Percentiles rank a stretch among this genome's conserved stretches.
These are phyloP conservation scores for Linum lewisii DNA, from an alignment of 345 rosid genomes.

Conservation along the genomic window DNA sequence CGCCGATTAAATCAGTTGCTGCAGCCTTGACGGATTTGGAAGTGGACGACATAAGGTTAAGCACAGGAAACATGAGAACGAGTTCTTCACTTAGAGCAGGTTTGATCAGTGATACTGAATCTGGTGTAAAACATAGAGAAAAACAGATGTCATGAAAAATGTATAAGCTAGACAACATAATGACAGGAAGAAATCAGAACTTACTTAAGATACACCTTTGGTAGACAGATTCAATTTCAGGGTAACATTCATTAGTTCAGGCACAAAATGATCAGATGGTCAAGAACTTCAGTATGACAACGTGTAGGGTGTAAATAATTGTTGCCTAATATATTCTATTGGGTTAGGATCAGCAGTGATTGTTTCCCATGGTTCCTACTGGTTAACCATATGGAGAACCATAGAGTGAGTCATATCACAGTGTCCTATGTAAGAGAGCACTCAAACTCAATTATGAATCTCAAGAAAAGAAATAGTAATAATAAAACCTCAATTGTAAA, in stretches of 20 bases:
- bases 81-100: constrained; percentile 47
- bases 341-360: too few species aligned
- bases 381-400: too few species aligned
- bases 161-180: background rate
- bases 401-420: background rate
- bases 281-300: background rate
- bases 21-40: constrained; percentile 66
- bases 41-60: constrained; percentile 69
- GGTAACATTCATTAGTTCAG: background rate
- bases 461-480: background rate
- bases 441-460: background rate
- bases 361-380: too few species aligned
- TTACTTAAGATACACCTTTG: background rate
- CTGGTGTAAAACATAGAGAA: constrained; percentile 31
- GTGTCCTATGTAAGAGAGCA: background rate
- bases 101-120: constrained; percentile 22
- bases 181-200: background rate
- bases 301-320: too few species aligned
- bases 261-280: background rate
- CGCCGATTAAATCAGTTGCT: constrained; percentile 60
- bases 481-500: too few species aligned
- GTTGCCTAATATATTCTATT: too few species aligned
- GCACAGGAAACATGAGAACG: constrained; percentile 55
- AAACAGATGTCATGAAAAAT: background rate
- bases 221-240: background rate